Conservation (phyloP, 371 early-diverging fungal species). For the Nematocida parisii region DNA sequence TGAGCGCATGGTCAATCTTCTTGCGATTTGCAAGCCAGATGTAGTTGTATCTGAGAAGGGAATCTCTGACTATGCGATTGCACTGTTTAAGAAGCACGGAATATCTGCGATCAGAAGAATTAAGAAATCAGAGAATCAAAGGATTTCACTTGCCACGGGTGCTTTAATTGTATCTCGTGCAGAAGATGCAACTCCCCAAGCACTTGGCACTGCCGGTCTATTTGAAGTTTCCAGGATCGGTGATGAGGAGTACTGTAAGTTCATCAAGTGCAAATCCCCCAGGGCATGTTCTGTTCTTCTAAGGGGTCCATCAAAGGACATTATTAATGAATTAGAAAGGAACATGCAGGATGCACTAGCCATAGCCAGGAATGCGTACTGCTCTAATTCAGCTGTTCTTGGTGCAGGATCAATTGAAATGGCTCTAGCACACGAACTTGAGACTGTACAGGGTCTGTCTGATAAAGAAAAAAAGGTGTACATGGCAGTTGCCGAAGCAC, state of each 20-base stretch:
- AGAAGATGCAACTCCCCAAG: slow-evolving; percentile 86
- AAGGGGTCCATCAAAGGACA: slow-evolving; percentile 95
- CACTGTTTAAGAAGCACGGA: slow-evolving; percentile 88
- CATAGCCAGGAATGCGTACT: slow-evolving; percentile 93
- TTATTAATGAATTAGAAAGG: slow-evolving; percentile 94
- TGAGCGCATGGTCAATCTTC: slow-evolving; percentile 86
- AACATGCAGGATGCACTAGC: slow-evolving; percentile 98
- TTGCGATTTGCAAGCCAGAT: slow-evolving; percentile 90
- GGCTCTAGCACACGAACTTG: slow-evolving; percentile 73
- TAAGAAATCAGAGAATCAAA: slow-evolving; percentile 94
- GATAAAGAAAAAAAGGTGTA: slow-evolving; percentile 64
- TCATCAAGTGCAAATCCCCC: slow-evolving; percentile 86
- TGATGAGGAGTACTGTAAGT: slow-evolving; percentile 78
- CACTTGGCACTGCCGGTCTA: slow-evolving; percentile 90
- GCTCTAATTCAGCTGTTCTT: slow-evolving; percentile 82
- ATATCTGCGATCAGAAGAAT: slow-evolving; percentile 96
- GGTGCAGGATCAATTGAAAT: slow-evolving; percentile 99
- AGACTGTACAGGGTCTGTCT: background rate
- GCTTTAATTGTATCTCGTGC: slow-evolving; percentile 92
- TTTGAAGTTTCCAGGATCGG: slow-evolving; percentile 94
- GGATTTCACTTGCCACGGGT: slow-evolving; percentile 92
- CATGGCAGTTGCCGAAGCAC: slow-evolving; percentile 77
- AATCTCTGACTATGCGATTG: slow-evolving; percentile 73
- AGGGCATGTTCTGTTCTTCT: slow-evolving; percentile 96
- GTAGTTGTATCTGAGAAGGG: slow-evolving; percentile 99